A percentile compares a stretch with the other conserved stretches of the same genome.
phyloP scores from a whole-genome alignment of 1,139 yeast species.

The Sugiyamaella novakii region DNA sequence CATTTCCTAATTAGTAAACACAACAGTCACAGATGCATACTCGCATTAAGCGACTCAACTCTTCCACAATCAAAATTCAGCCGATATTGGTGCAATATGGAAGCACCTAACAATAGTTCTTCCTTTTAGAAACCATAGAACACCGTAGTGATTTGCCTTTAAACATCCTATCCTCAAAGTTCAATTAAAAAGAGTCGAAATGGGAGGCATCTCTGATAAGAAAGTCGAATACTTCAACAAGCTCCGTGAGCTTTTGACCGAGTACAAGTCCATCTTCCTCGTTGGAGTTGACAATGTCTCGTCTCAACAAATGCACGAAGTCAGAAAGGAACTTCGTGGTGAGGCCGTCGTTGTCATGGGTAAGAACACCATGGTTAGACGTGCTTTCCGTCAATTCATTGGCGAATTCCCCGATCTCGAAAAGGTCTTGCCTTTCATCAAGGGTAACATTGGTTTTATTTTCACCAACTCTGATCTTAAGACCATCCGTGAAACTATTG shows the following conservation, averaged over 20 bases:
- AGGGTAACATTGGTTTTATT: slow-evolving; percentile 98
- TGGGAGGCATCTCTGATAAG: slow-evolving; percentile 99
- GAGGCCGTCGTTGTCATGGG: slow-evolving; percentile 97
- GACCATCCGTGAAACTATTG: slow-evolving; percentile 82
- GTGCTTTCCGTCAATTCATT: slow-evolving; percentile 97
- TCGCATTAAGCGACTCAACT: slow-evolving; percentile 1
- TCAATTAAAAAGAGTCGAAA: slow-evolving; percentile 69
- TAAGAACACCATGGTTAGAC: slow-evolving; percentile 99
- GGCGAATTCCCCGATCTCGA: slow-evolving; percentile 94
- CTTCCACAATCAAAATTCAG: not conserved
- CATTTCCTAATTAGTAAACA: not conserved
- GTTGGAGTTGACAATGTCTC: slow-evolving; percentile 99
- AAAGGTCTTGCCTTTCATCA: slow-evolving; percentile 90
- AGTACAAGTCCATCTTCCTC: slow-evolving; percentile 96
- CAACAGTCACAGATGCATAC: not conserved
- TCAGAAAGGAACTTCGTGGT: slow-evolving; percentile 95
- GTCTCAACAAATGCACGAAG: slow-evolving; percentile 99
- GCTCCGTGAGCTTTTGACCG: slow-evolving; percentile 93
- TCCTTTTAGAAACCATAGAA: slow-evolving; percentile 1
- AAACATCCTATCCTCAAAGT: slow-evolving; percentile 88
- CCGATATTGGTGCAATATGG: slow-evolving; percentile 1
- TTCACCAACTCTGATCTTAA: slow-evolving; percentile 97
- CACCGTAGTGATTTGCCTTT: slow-evolving; percentile 55
- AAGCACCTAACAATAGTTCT: not conserved
- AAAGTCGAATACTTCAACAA: slow-evolving; percentile 92